Conservation (phyloP, 352 stramenopile genomes). For the Phytophthora cryptogea region DNA sequence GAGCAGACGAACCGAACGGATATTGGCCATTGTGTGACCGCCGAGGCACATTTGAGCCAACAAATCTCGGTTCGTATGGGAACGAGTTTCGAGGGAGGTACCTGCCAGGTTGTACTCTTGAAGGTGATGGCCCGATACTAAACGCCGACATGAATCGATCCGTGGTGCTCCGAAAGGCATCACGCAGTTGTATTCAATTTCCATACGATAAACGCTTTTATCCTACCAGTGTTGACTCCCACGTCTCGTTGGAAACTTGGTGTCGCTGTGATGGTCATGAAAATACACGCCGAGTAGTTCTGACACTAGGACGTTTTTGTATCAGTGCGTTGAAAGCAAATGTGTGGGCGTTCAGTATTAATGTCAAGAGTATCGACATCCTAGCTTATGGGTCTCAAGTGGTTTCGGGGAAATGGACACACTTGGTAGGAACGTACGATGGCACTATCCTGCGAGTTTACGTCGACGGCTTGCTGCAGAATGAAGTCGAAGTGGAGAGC, state of each 20-base stretch:
- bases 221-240: slow-evolving; percentile 33
- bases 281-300: slow-evolving; percentile 67
- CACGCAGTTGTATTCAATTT: slow-evolving; percentile 62
- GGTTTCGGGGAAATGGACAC: slow-evolving; percentile 75
- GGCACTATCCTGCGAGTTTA: slow-evolving; percentile 85
- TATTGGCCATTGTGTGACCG: slow-evolving; percentile 91
- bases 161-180: slow-evolving; percentile 58
- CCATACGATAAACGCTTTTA: slow-evolving; percentile 49
- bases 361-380: slow-evolving; percentile 81
- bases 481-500: slow-evolving; percentile 72
- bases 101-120: slow-evolving; percentile 63
- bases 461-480: slow-evolving; percentile 74
- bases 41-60: slow-evolving; percentile 61
- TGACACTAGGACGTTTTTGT: slow-evolving; percentile 77
- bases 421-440: slow-evolving; percentile 90
- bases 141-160: slow-evolving; percentile 87
- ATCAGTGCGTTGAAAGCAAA: slow-evolving; percentile 76
- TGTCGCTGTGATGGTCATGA: slow-evolving; percentile 70
- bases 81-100: slow-evolving; percentile 57
- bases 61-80: slow-evolving; percentile 72
- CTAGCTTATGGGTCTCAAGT: slow-evolving; percentile 56
- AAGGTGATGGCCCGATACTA: slow-evolving; percentile 72
- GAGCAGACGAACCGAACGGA: slow-evolving; percentile 63
- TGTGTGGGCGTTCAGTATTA: slow-evolving; percentile 81
- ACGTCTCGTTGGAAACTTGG: slow-evolving; percentile 82